These are phyloP conservation scores for Solanum tarapatanum DNA, from an alignment of 257 asterid species.

Conservation along the genomic window DNA sequence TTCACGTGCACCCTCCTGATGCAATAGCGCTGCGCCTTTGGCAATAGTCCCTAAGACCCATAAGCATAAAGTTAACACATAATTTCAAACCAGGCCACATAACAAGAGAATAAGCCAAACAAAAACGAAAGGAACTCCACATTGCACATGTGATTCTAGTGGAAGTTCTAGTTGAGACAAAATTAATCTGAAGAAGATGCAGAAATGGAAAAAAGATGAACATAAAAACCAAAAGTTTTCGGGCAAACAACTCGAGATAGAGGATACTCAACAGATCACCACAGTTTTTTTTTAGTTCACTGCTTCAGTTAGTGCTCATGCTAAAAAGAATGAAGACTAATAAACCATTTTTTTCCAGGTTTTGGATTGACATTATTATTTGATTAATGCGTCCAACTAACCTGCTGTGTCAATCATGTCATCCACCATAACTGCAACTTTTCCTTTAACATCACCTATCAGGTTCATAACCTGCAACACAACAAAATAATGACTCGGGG, in stretches of 20 bases:
- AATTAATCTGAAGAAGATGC: background rate
- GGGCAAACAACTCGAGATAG: background rate
- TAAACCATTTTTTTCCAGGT: background rate
- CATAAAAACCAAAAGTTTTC: background rate
- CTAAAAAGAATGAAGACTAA: background rate
- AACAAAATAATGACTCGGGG: background rate
- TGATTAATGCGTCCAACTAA: constrained; percentile 9
- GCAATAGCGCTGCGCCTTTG: constrained; percentile 89
- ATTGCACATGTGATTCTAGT: background rate
- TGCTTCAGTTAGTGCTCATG: background rate
- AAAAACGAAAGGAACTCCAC: background rate
- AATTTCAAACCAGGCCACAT: background rate
- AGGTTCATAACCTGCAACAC: constrained; percentile 72
- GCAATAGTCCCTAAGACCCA: constrained; percentile 71
- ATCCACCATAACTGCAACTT: constrained; percentile 94
- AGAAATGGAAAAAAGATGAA: background rate
- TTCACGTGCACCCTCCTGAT: constrained; percentile 89
- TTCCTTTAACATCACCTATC: constrained; percentile 90
- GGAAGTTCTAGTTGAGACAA: background rate
- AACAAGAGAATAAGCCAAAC: background rate
- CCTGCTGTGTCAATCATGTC: constrained; percentile 99
- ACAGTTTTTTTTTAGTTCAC: background rate
- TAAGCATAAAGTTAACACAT: background rate
- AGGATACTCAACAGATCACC: background rate
- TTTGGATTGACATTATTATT: background rate